Evolutionary conservation across 164 flowering plant genomes (phyloP), one percentile per base, ranked within the genome.

Genomic region (Tetrastigma voinierianum): DNA sequence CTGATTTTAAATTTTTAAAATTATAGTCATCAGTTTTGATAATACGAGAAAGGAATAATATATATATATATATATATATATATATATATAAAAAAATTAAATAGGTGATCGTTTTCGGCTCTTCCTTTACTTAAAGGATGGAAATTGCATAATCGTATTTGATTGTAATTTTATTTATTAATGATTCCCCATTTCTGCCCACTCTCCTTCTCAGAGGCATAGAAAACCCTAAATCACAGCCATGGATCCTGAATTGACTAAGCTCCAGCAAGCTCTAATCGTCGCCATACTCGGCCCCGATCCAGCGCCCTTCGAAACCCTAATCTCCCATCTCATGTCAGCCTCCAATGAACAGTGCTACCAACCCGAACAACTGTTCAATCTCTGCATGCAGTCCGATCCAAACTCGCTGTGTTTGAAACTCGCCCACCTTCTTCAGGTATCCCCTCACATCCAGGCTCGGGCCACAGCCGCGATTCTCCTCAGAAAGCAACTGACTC

Each of bases 401-500:
- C 99, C 99, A 9, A 86, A 93, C 59, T 70, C 90, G 11, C 85
- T 96, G 48, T 76, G 86, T 9, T 76, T 90, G 47, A 93, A 90
- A 60, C 91, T 96, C 48, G 94, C 86, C 2, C 84, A 86, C 19
- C 78, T 90, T 24, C 87, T 96, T 48, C 92, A 90, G 61, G 68
- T 65, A 9, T 96, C 93, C 0, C 86, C 88, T 5, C 84, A 78
- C 52, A 66, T 65, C 16, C 97, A 93, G 76, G 82, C 82, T n/a
- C 91, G 99, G 0, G 97, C 96, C 58, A 93, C 93, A 98, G 74
- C 98, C 11, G 93, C 98, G 17, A 85, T 96, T 64, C 95, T 96
- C 55, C 90, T 96, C 52, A 83, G 99, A 7, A 96, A 93, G 84
- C 91, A 87, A 59, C 78, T 96, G 56, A 93, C 98, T 14, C 90